A percentile compares a stretch with the other conserved stretches of the same genome.
phyloP scores from a whole-genome alignment of 495 filamentous ascomycete genomes.

The Neurospora cerealis region DNA sequence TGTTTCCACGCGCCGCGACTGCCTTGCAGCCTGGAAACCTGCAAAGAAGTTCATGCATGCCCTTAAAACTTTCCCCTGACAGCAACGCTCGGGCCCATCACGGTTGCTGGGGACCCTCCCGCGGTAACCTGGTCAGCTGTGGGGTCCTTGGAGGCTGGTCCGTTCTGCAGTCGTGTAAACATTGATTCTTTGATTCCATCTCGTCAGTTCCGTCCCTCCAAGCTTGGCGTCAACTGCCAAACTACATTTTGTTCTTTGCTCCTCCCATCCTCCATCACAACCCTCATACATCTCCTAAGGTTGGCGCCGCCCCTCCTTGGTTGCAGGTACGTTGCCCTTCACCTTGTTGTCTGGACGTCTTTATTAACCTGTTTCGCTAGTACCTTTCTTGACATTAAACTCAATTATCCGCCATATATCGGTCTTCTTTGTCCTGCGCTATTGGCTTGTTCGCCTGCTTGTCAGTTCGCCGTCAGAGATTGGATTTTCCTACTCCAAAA shows the following conservation, averaged over 20 bases:
- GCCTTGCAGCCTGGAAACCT: neutral
- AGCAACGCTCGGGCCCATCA: neutral
- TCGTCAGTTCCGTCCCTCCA: neutral
- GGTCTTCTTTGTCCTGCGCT: constrained; percentile 4
- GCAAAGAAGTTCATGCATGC: neutral
- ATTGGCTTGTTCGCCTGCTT: constrained; percentile 1
- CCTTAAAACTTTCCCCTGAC: neutral
- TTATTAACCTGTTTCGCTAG: constrained; percentile 14
- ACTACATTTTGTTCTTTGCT: neutral
- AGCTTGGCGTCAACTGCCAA: neutral
- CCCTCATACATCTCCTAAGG: neutral
- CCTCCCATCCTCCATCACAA: neutral
- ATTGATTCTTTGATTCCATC: neutral
- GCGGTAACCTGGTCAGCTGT: neutral
- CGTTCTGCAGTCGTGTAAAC: neutral
- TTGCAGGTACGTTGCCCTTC: neutral
- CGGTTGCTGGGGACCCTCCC: neutral
- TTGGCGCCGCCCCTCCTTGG: neutral
- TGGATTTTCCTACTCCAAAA: neutral
- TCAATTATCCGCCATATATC: neutral
- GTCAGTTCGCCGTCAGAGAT: neutral
- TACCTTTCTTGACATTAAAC: neutral
- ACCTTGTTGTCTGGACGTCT: neutral
- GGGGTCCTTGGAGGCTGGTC: neutral
- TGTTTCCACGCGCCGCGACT: neutral